These are phyloP conservation scores for Saturnispora halmiae DNA, from an alignment of 805 yeast species.

Conservation along the genomic window DNA sequence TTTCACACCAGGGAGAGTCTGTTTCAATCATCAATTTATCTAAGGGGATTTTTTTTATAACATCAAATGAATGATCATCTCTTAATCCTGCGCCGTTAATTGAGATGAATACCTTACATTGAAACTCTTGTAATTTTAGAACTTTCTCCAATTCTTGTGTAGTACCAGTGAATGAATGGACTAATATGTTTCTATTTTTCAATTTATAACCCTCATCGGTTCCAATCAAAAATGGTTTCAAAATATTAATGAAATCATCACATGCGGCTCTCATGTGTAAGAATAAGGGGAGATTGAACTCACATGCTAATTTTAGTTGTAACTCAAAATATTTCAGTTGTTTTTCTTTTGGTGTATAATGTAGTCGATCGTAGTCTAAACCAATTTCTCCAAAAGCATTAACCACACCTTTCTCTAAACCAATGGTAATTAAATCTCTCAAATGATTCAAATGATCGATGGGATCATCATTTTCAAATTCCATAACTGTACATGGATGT, in stretches of 20 bases:
- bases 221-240: constrained; percentile 53
- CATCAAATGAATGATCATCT: constrained; percentile 61
- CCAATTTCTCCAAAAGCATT: constrained; percentile 94
- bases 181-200: constrained; percentile 54
- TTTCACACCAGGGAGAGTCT: constrained; percentile 98
- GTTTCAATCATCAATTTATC: constrained; percentile 75
- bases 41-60: constrained; percentile 59
- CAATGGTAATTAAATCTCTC: constrained; percentile 38
- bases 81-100: constrained; percentile 90
- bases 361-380: constrained; percentile 83
- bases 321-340: constrained; percentile 60
- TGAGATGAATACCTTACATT: constrained; percentile 60
- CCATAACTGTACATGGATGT: constrained; percentile 84
- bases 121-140: constrained; percentile 27
- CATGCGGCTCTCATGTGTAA: constrained; percentile 84
- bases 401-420: constrained; percentile 43
- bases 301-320: constrained; percentile 62
- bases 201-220: constrained; percentile 23
- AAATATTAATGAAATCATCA: constrained; percentile 60
- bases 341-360: constrained; percentile 57
- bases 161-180: constrained; percentile 92
- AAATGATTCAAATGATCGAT: constrained; percentile 37
- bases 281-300: constrained; percentile 64
- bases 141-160: constrained; percentile 50
- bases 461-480: constrained; percentile 28